A percentile compares a stretch with the other conserved stretches of the same genome.
These are phyloP conservation scores for Hevea brasiliensis DNA, from an alignment of 345 rosid species.

Conservation along the genomic window DNA sequence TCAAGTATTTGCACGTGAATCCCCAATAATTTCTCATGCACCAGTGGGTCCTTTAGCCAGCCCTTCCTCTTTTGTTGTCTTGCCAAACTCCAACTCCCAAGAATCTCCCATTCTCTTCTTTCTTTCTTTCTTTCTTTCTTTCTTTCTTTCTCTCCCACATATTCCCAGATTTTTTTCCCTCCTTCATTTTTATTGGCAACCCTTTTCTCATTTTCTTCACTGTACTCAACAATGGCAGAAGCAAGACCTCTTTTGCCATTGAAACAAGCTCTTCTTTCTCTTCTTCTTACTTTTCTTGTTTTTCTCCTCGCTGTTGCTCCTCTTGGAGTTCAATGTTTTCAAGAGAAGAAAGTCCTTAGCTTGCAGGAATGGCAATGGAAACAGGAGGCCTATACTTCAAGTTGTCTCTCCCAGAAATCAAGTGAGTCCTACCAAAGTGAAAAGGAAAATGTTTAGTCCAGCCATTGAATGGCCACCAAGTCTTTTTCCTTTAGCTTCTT, in stretches of 20 bases:
- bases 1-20: constrained; percentile 52
- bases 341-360: constrained; percentile 35
- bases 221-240: constrained; percentile 25
- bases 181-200: constrained; percentile 3
- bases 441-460: neutral
- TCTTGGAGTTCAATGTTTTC: constrained; percentile 20
- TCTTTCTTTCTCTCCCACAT: neutral
- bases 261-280: neutral
- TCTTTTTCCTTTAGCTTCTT: neutral
- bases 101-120: constrained; percentile 31
- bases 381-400: constrained; percentile 20
- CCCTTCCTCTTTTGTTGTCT: constrained; percentile 61
- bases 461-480: neutral
- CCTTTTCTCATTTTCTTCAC: neutral
- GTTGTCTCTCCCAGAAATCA: constrained; percentile 48
- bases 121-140: neutral
- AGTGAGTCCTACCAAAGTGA: constrained; percentile 35
- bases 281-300: constrained; percentile 20
- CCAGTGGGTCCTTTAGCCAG: constrained; percentile 45
- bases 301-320: neutral
- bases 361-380: constrained; percentile 33
- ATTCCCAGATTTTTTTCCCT: neutral
- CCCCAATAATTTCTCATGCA: constrained; percentile 67
- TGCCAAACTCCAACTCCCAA: constrained; percentile 40
- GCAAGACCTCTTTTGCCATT: constrained; percentile 1